Percentiles rank a stretch among this genome's conserved stretches.
Conservation (phyloP, 2,329 filamentous ascomycete genomes). For the Coniochaeta sp. region DNA sequence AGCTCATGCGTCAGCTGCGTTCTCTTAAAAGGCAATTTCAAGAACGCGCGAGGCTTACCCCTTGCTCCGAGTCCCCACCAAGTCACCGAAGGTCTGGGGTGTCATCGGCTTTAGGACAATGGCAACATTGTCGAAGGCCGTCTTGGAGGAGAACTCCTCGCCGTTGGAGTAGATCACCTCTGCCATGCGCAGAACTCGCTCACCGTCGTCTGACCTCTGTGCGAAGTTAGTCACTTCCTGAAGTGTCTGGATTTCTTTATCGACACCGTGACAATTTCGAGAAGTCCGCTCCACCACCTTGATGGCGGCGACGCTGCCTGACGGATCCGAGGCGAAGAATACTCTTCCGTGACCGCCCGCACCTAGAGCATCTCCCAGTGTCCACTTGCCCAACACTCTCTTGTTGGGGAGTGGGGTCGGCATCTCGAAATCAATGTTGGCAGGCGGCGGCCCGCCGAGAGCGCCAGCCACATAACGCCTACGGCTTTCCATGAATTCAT, state of each 20-base stretch:
- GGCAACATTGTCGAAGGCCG: slow-evolving; percentile 4
- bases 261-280: neutral
- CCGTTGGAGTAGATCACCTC: slow-evolving; percentile 4
- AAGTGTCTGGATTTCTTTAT: neutral
- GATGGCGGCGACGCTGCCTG: neutral
- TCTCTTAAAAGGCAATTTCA: slow-evolving; percentile 3
- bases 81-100: slow-evolving; percentile 3
- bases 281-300: neutral
- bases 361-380: slow-evolving; percentile 3
- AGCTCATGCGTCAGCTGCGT: slow-evolving; percentile 2
- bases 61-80: slow-evolving; percentile 5
- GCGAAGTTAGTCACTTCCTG: slow-evolving; percentile 2
- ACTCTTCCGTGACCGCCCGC: neutral
- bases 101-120: slow-evolving; percentile 2
- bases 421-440: slow-evolving; percentile 4
- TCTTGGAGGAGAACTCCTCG: slow-evolving; percentile 4
- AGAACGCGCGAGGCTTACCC: slow-evolving; percentile 4
- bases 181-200: slow-evolving; percentile 1
- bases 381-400: slow-evolving; percentile 1
- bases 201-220: slow-evolving; percentile 3
- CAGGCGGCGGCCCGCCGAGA: neutral
- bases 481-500: slow-evolving; percentile 1
- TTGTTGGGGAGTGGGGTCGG: slow-evolving; percentile 4
- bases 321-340: slow-evolving; percentile 1
- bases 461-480: slow-evolving; percentile 1